Base-by-base conservation (phyloP, 805 yeast species). In the Jamesozyma rosinii region DNA sequence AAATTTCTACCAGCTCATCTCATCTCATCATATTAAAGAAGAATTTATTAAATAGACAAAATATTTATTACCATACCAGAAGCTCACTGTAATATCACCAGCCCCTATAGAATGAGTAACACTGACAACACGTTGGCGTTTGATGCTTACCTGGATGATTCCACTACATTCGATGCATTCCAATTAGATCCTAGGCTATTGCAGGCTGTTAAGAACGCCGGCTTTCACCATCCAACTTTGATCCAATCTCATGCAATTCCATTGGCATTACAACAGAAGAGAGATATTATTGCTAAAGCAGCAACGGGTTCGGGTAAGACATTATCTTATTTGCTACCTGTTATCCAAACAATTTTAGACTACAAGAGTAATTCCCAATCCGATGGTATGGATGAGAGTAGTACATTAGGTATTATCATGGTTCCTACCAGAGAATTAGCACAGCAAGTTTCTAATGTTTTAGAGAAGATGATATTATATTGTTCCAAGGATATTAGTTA, bases 261-360 rank as follows among this genome's bases (percentile, higher is more conserved):
- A 35, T 67, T 92, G 40, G 96, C 98, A 1, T 66, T 92, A 42
- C 83, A 86, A 50, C 92, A 90, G 52, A 84, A 82, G 58, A 81
- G 88, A 67, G 97, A 90, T 61, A 83, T 90, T 49, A 82, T 90
- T 38, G 97, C 97, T 32, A 81, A 84, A 59, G 96, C 97, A 5
- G 79, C 86, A 21, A 90, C 98, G 0, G 98, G 98, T 3, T 83
- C 95, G 8, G 97, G 97, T 50, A 90, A 90, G 64, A 90, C 97
- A 0, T 84, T 86, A 10, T 95, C 97, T 1, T 90, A 90, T 59
- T 66, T 82, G 49, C 74, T 90, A 39, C 98, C 98, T 5, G 81
- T 92, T 15, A 63, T 92, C 34, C 95, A 92, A 61, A 74, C 79
- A 34, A 75, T 92, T 34, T 67, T 90, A 46, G 66, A 69, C 19